Conservation (phyloP, 2,329 filamentous ascomycete species). For the Aureobasidium sp. region DNA sequence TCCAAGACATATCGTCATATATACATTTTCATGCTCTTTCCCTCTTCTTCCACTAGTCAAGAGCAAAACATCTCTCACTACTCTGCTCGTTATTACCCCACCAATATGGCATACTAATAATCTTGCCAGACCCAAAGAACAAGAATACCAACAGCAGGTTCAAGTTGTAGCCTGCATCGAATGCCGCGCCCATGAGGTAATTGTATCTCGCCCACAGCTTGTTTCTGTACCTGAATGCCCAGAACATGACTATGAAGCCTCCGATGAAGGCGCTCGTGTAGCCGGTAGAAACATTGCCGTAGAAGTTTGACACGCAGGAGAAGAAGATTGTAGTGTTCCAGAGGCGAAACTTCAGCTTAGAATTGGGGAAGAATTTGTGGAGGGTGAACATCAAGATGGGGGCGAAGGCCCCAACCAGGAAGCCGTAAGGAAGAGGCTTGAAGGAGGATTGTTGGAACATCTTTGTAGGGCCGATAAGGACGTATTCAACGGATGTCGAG, state of each 20-base stretch:
- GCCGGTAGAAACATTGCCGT: conserved; percentile 56
- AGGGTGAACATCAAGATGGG: conserved; percentile 45
- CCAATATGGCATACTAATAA: conserved; percentile 55
- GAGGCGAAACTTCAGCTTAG: conserved; percentile 49
- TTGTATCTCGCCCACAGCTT: conserved; percentile 39
- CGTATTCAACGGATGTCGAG: conserved; percentile 53
- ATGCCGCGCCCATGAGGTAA: conserved; percentile 35
- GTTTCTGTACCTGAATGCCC: conserved; percentile 38
- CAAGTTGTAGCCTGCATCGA: conserved; percentile 48
- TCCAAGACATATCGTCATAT: neutral
- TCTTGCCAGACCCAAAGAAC: conserved; percentile 35
- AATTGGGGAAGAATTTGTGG: conserved; percentile 46
- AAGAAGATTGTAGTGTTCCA: conserved; percentile 60
- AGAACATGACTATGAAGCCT: conserved; percentile 42
- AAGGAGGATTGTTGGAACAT: conserved; percentile 46
- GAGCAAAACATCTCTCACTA: conserved; percentile 51
- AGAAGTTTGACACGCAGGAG: conserved; percentile 48
- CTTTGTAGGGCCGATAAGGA: conserved; percentile 47
- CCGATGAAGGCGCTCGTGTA: conserved; percentile 44
- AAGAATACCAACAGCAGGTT: conserved; percentile 52
- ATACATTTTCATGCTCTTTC: neutral
- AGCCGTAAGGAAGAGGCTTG: conserved; percentile 45
- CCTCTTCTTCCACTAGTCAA: neutral
- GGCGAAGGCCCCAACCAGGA: conserved; percentile 42
- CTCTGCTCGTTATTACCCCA: conserved; percentile 53